Evolutionary conservation across 1,284 basidiomycete genomes (phyloP).

Genomic region (Cryptococcus depauperatus): DNA sequence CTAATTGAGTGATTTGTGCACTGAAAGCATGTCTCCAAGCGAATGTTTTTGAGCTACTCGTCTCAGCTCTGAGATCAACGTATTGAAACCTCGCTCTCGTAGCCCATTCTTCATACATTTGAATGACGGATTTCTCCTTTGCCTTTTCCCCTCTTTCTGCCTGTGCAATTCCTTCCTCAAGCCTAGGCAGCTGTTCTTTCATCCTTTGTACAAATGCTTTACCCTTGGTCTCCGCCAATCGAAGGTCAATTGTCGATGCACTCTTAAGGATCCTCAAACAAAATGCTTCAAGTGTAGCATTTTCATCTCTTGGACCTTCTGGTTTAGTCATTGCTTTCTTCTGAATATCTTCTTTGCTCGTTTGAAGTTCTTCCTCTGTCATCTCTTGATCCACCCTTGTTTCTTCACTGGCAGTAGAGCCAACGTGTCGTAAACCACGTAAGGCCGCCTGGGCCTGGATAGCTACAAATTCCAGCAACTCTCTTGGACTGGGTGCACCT

Average conservation of each 20-base stretch:
- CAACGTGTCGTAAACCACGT: constrained; percentile 54
- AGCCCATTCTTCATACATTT: constrained; percentile 66
- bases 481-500: constrained; percentile 76
- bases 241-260: constrained; percentile 70
- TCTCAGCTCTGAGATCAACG: constrained; percentile 52
- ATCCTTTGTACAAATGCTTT: constrained; percentile 68
- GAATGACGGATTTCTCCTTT: no score
- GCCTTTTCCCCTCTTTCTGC: no score
- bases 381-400: not conserved
- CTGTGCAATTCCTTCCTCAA: constrained; percentile 52
- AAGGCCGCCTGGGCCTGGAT: constrained; percentile 81
- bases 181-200: constrained; percentile 63
- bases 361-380: constrained; percentile 16
- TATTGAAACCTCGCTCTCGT: constrained; percentile 72
- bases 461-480: constrained; percentile 75
- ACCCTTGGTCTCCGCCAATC: constrained; percentile 75
- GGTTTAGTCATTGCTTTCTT: constrained; percentile 5
- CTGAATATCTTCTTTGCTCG: constrained; percentile 6
- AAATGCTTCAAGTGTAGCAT: constrained; percentile 38
- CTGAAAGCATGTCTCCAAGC: constrained; percentile 21
- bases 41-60: not conserved
- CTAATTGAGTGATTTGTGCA: constrained; percentile 14
- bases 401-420: not conserved
- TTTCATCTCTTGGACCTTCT: constrained; percentile 43
- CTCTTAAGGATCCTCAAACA: constrained; percentile 66